Base-by-base conservation (phyloP, 2,329 filamentous ascomycete genomes). In the Ophiostoma angusticollis region DNA sequence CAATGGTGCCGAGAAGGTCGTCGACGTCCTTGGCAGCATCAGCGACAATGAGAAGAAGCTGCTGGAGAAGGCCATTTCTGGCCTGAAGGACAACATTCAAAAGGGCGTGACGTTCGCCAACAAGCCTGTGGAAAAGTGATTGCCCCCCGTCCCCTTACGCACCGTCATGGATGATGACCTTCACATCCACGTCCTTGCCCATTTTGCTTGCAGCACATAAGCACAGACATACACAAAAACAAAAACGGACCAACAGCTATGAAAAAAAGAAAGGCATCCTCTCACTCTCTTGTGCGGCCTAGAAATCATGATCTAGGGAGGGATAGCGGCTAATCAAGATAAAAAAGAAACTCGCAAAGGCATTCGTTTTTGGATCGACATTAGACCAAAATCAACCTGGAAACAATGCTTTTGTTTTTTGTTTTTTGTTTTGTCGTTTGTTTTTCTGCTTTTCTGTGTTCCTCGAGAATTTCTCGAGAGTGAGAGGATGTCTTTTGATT, bases 51-150 rank as follows among this genome's bases (percentile, higher is more conserved):
- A 96, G 76, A 83, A 93, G 79, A 76, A 73, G 55, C 77, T 96
- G 49, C 73, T 96, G 53, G 69, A 81, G 54, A 79, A 75, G 56
- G 76, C 73, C 59, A 72, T 83, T 58, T 68, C 74, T 52, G 89
- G 81, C 50, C 76, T 96, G 47, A 82, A 86, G 71, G 80, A 76
- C 67, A 96, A 96, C 70, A 94, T 98, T 60, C 67, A 75, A 57
- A 95, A 96, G 78, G 91, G 91, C 58, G 70, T 95, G 58, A 76
- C 79, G 58, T 98, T 96, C 60, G 80, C 80, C 63, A 72, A 83
- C 69, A 87, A 80, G 72, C 77, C 84, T 60, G 81, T 85, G 58
- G 77, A 85, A 76, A 87, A 87, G 83, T 87, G 77, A 84, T 69
- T 62, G 51, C 49, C 55, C 54, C 55, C 58, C 34, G 32, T n/a